These are phyloP conservation scores for Metarhizium humberi DNA, from an alignment of 2,329 filamentous ascomycete species.

Conservation along the genomic window DNA sequence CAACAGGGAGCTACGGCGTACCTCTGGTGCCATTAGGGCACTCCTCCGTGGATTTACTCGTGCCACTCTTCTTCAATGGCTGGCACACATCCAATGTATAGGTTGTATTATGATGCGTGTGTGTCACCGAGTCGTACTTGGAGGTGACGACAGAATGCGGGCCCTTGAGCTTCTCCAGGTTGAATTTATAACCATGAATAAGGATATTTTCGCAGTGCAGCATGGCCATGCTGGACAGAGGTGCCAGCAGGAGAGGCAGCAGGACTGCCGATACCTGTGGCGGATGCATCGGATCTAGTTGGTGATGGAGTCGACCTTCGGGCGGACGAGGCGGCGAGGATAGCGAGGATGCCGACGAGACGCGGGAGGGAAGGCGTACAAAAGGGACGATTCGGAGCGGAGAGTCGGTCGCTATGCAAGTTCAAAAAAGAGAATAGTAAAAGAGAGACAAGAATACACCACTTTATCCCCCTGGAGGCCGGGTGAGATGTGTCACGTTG, in stretches of 20 bases:
- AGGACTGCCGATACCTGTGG: slow-evolving; percentile 27
- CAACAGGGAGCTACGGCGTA: slow-evolving; percentile 23
- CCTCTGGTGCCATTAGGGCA: slow-evolving; percentile 64
- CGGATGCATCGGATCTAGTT: slow-evolving; percentile 27
- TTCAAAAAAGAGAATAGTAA: not conserved
- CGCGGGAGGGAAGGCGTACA: not conserved
- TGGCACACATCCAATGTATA: slow-evolving; percentile 74
- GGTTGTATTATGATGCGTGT: slow-evolving; percentile 56
- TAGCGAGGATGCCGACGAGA: not conserved
- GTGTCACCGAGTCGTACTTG: slow-evolving; percentile 40
- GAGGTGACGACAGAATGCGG: slow-evolving; percentile 59
- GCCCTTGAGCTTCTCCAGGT: slow-evolving; percentile 54
- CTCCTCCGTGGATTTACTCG: slow-evolving; percentile 42
- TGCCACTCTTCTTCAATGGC: slow-evolving; percentile 52
- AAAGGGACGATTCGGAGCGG: not conserved
- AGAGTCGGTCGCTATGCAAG: not conserved
- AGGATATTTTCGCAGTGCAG: slow-evolving; percentile 55
- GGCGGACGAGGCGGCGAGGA: not conserved
- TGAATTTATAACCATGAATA: slow-evolving; percentile 50
- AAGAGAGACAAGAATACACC: not conserved
- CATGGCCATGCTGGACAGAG: slow-evolving; percentile 33
- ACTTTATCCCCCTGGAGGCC: not conserved
- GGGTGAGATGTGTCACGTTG: slow-evolving; percentile 15
- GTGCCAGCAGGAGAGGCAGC: slow-evolving; percentile 27
- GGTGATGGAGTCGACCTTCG: not conserved